Evolutionary conservation across 768 basidiomycete species (phyloP).

Genomic region (Pleurotus citrinopileatus): DNA sequence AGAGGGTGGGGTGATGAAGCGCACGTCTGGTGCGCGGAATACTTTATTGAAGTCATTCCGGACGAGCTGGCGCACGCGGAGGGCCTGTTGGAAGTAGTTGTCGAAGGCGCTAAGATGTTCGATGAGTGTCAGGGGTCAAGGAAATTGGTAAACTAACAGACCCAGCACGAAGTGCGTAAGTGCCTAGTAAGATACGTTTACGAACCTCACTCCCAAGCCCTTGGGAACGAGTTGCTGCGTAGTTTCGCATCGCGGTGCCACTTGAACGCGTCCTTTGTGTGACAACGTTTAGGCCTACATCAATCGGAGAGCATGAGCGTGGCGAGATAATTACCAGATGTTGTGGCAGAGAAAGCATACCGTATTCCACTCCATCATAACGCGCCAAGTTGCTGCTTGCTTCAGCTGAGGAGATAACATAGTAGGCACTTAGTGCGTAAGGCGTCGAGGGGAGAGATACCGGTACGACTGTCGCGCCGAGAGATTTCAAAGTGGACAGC

Average conservation of each 20-base stretch:
- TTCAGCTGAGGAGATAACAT: conserved; percentile 93
- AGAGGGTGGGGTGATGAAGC: neutral
- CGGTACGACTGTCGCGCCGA: conserved; percentile 67
- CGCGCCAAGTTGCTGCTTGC: conserved; percentile 90
- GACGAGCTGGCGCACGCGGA: conserved; percentile 70
- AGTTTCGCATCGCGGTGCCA: conserved; percentile 22
- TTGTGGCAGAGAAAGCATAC: conserved; percentile 27
- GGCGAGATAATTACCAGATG: neutral
- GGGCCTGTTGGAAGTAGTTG: conserved; percentile 95
- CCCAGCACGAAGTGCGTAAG: conserved; percentile 91
- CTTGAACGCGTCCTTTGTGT: conserved; percentile 1
- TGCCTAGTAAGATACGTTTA: conserved; percentile 85
- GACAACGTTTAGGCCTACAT: conserved; percentile 46
- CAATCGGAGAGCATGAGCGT: neutral
- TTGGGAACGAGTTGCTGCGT: conserved; percentile 61
- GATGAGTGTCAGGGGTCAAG: neutral
- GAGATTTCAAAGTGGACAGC: conserved; percentile 34
- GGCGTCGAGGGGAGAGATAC: conserved; percentile 67
- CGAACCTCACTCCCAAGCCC: conserved; percentile 86
- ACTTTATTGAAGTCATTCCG: conserved; percentile 69
- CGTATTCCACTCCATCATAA: conserved; percentile 87
- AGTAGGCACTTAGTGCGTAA: conserved; percentile 90
- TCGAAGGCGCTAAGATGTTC: conserved; percentile 75
- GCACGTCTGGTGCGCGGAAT: conserved; percentile 57
- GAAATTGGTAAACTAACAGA: conserved; percentile 34